Base-by-base conservation (phyloP, 2,329 filamentous ascomycete species). In the Fusarium proliferatum region DNA sequence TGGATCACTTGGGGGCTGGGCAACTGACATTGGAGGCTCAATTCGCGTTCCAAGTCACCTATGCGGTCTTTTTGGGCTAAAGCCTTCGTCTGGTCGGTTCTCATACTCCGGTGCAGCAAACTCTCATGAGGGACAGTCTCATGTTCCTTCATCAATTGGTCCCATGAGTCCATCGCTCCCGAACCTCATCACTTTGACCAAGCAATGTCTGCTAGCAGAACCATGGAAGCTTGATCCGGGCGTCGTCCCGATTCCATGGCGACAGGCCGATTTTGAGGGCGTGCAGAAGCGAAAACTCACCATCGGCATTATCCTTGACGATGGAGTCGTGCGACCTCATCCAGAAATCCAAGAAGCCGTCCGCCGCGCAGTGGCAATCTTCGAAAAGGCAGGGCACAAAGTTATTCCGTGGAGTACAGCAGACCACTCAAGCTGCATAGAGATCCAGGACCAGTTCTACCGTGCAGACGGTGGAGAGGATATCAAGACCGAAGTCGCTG, bases 11-110 rank as follows among this genome's bases (percentile, higher is more conserved):
- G 45, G 45, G 9, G 57, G 57, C 1, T 60, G 57, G 57, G 57
- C 57, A 21, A 60, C 57, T 33, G 57, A 60, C 5, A 60, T 60
- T n/a, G 57, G 57, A 21, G 57, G 46, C 9, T 60, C 57, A 4
- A 60, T 60, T 10, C 57, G 57, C 11, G 57, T 60, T 9, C 57
- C 57, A 6, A 60, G 57, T 17, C 57, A 60, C 2, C 30, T 60
- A 3, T 53, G 46, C 26, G 57, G 57, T 0, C 28, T 60, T 5
- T 60, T 26, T 26, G 57, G 46, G 0, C n/a, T 60, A 46, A 60
- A 60, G n/a, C 57, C 57, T 17, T 53, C 57, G 4, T 53, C 57
- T 4, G 46, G 45, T 5, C 21, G 57, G 1, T 60, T 60, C 1
- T 60, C 57, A 17, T 60, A 60, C 34, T 38, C 46, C 3, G 57